These are phyloP conservation scores for Pisolithus orientalis DNA, from an alignment of 768 basidiomycete genomes.

Conservation along the genomic window DNA sequence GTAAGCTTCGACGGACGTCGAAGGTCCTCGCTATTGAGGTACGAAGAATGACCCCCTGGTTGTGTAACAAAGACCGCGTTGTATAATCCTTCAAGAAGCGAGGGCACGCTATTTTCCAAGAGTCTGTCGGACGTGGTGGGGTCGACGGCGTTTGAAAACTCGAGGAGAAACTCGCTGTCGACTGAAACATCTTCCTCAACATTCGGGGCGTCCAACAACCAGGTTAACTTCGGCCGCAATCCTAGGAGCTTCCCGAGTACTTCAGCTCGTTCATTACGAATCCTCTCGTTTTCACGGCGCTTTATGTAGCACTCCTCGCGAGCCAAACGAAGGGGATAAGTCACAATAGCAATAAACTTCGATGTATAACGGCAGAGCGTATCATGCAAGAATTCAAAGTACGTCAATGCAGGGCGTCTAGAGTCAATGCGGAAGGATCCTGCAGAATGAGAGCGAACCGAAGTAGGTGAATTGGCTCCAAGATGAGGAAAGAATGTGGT, in stretches of 20 bases:
- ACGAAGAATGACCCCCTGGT: constrained; percentile 24
- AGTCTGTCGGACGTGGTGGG: constrained; percentile 12
- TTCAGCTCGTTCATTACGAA: constrained; percentile 65
- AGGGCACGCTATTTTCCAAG: constrained; percentile 6
- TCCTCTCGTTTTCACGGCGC: constrained; percentile 49
- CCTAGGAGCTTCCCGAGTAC: constrained; percentile 57
- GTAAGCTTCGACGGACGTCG: constrained; percentile 62
- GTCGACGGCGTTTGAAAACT: constrained; percentile 15
- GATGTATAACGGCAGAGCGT: constrained; percentile 8
- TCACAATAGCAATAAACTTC: constrained; percentile 8
- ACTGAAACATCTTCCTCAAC: constrained; percentile 1
- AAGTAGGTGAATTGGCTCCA: constrained; percentile 22
- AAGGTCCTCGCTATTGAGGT: constrained; percentile 35
- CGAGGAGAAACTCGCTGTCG: constrained; percentile 13
- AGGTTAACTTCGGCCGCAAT: constrained; percentile 42
- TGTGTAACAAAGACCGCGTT: constrained; percentile 19
- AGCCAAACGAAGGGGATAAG: constrained; percentile 55
- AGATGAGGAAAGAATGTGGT: constrained; percentile 66
- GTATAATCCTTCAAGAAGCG: constrained; percentile 14
- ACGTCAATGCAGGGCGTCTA: constrained; percentile 4
- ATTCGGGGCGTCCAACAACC: constrained; percentile 20
- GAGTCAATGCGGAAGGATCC: constrained; percentile 2
- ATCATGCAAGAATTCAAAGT: constrained; percentile 6
- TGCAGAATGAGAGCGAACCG: constrained; percentile 9
- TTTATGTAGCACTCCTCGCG: constrained; percentile 64